Evolutionary conservation across 345 rosid genomes (phyloP), one percentile per base, ranked within the genome.

Genomic region (Cardamine chenopodiifolia): DNA sequence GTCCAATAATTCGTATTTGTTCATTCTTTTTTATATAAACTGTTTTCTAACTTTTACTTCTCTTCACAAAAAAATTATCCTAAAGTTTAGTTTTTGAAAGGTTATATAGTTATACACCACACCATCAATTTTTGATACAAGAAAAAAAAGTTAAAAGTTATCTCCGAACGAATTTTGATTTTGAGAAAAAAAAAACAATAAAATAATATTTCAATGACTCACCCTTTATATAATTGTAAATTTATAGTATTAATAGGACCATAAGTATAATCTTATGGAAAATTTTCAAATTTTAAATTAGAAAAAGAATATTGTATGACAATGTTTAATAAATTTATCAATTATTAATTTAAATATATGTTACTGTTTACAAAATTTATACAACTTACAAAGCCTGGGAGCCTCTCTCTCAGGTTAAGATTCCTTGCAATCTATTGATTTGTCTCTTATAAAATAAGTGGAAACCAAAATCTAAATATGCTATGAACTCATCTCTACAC

Each of bases 401-500:
- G 56, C 56, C 58, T 65, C 58, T 28, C 7, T 45, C 19, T 34
- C 50, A 73, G 23, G 8, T 71, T 6, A 58, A 73, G 71, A 34
- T 7, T 32, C 13, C 57, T 50, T 18, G 23, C 31, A 74, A 67
- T 47, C 52, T 47, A 18, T 14, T 25, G 63, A 53, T 71, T 59
- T 20, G 19, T 56, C 63, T 40, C 63, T 72, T 3, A 17, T 26
- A 17, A 31, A 31, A 28, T 11, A 29, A 64, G 45, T 66, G 29
- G 61, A 71, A 15, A 34, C 20, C 44, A 47, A 57, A 64, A 66
- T 47, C 44, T 47, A 48, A 8, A 56, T 12, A 65, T 45, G 58
- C 72, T 65, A 28, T 12, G 52, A 64, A 53, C 26, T 54, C 45
- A 54, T 17, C 65, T 73, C 17, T 73, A 73, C 65, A 74, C 28